Evolutionary conservation across 495 filamentous ascomycete genomes (phyloP).

Genomic region (Tuber melanosporum): DNA sequence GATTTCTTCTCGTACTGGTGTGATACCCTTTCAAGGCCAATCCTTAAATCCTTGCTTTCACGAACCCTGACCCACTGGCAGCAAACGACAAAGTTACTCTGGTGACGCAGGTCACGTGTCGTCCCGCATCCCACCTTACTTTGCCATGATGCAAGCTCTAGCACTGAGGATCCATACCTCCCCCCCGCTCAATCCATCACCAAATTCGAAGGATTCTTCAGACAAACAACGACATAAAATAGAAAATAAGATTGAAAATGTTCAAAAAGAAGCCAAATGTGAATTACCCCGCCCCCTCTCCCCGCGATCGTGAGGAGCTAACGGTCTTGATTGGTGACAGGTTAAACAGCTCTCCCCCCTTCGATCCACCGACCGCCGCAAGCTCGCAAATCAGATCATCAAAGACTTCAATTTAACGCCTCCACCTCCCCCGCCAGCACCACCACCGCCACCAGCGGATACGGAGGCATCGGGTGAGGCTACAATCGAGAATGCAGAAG

Average conservation of each 20-base stretch:
- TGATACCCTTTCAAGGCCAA: neutral
- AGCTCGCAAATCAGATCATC: constrained; percentile 66
- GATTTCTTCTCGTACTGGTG: neutral
- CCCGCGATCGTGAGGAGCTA: constrained; percentile 14
- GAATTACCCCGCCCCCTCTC: constrained; percentile 40
- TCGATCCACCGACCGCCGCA: constrained; percentile 64
- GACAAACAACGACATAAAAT: neutral
- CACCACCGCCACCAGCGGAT: neutral
- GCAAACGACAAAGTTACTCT: neutral
- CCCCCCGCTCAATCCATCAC: neutral
- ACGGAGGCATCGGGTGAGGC: neutral
- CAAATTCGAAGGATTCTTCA: neutral
- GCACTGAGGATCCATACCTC: neutral
- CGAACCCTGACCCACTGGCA: neutral
- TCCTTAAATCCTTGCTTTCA: neutral
- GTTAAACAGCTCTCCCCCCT: constrained; percentile 65
- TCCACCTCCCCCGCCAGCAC: constrained; percentile 11
- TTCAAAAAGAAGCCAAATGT: constrained; percentile 78
- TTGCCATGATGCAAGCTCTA: neutral
- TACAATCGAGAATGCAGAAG: constrained; percentile 23
- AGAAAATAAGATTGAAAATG: constrained; percentile 45
- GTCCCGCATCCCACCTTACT: neutral
- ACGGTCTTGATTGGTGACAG: constrained; percentile 39
- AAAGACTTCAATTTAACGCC: constrained; percentile 52
- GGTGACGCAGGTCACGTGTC: neutral